Base-by-base conservation (phyloP, 2,329 filamentous ascomycete species). In the Cladobotryum mycophilum region DNA sequence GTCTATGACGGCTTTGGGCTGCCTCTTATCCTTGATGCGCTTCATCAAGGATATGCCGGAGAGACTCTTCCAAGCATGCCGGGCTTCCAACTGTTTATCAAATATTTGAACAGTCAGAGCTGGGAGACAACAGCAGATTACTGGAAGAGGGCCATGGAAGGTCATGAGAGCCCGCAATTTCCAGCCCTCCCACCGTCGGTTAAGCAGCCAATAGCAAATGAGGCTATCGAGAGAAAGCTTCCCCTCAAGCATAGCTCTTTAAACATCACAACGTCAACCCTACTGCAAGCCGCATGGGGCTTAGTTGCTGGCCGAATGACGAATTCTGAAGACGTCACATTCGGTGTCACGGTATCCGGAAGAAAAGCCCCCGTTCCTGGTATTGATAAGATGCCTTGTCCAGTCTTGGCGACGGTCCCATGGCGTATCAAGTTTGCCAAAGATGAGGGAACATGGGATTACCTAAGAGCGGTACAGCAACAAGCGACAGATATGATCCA, bases 401-500 rank as follows among this genome's bases (percentile, higher is more conserved):
- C 63, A 2, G 59, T 60, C 0, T 58, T 67, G 5, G 56, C 60
- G 1, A 63, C 59, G 4, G 56, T 66, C 0, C 64, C 63, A 5
- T 38, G 64, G 1, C 54, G 60, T 0, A 42, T 64, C 3, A 53
- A 55, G 5, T 11, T 46, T 9, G 30, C n/a, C 9, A 15, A 15
- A 15, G 30, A 17, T 4, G 33, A 15, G 5, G 20, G n/a, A 13
- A 13, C 13, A 3, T 12, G 5, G n/a, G 17, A 18, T 9, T 35
- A 35, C 15, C 61, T 82, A 8, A 60, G 72, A n/a, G n/a, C 57
- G 60, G 37, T 63, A 0, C 60, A 64, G 33, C 13, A 43, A 7
- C 49, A 55, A 41, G 43, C 51, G 11, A 20, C 50, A 1, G 52
- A 55, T 6, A 55, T 54, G 51, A 52, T 54, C 5, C 49, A 41